A percentile compares a stretch with the other conserved stretches of the same genome.
These are phyloP conservation scores for Metschnikowia gruessii DNA, from an alignment of 805 yeast genomes.

Conservation along the genomic window DNA sequence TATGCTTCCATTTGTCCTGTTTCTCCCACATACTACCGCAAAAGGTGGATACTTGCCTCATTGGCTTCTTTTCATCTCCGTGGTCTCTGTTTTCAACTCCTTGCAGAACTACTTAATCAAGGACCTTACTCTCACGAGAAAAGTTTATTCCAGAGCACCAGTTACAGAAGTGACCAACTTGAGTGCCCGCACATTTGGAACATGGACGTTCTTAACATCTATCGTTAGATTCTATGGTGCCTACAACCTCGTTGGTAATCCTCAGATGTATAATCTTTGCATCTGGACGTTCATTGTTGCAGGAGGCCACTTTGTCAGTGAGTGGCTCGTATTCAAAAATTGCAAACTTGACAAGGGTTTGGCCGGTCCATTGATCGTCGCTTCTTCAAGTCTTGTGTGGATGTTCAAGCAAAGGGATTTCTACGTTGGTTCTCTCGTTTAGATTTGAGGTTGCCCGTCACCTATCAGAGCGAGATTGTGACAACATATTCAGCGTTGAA, in stretches of 20 bases:
- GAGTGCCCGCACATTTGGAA: constrained; percentile 96
- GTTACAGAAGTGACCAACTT: constrained; percentile 43
- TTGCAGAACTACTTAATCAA: constrained; percentile 72
- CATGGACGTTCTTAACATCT: constrained; percentile 91
- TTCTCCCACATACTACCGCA: constrained; percentile 20
- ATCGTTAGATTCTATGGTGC: constrained; percentile 87
- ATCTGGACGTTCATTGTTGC: constrained; percentile 82
- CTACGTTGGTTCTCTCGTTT: constrained; percentile 38
- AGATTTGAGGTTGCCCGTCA: not conserved
- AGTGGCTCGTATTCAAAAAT: constrained; percentile 77
- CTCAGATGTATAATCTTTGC: constrained; percentile 73
- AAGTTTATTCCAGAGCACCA: constrained; percentile 60
- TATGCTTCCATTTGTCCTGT: constrained; percentile 21
- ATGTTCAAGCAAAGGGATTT: constrained; percentile 69
- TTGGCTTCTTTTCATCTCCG: constrained; percentile 56
- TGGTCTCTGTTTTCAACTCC: constrained; percentile 90
- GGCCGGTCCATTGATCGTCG: constrained; percentile 79
- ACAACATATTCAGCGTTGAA: not conserved
- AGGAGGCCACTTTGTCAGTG: constrained; percentile 74
- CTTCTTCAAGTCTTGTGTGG: constrained; percentile 73
- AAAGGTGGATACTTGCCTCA: constrained; percentile 55
- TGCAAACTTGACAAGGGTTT: constrained; percentile 86
- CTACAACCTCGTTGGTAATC: constrained; percentile 57
- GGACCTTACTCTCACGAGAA: constrained; percentile 69
- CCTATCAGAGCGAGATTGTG: not conserved